Conservation (phyloP, 2,329 filamentous ascomycete species). For the Lizonia empirigonia region DNA sequence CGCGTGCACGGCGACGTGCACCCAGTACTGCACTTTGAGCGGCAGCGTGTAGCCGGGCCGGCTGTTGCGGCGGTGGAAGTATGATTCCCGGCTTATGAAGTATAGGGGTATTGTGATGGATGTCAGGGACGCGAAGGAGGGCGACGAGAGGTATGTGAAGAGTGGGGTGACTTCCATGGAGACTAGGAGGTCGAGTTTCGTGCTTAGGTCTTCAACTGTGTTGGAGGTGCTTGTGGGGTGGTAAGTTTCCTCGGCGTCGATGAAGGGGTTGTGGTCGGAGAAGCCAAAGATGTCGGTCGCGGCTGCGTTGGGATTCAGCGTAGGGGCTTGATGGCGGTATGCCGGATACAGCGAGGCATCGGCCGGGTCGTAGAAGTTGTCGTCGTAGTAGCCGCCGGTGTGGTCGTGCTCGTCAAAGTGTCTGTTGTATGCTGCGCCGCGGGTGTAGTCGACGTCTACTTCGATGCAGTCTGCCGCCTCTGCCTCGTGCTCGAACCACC, state of each 20-base stretch:
- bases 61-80: constrained; percentile 27
- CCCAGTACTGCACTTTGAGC: constrained; percentile 43
- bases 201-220: constrained; percentile 30
- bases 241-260: constrained; percentile 33
- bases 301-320: constrained; percentile 7
- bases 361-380: constrained; percentile 41
- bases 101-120: constrained; percentile 42
- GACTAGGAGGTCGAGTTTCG: constrained; percentile 41
- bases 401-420: constrained; percentile 46
- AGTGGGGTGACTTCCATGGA: constrained; percentile 42
- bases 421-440: constrained; percentile 30
- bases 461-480: constrained; percentile 19
- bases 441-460: constrained; percentile 38
- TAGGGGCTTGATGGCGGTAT: constrained; percentile 20
- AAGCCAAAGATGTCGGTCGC: constrained; percentile 39
- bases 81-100: constrained; percentile 38
- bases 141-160: constrained; percentile 38
- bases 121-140: constrained; percentile 30
- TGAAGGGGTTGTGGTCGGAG: constrained; percentile 40
- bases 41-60: constrained; percentile 36
- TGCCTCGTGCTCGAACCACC: constrained; percentile 34
- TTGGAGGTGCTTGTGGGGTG: constrained; percentile 20
- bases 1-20: constrained; percentile 38
- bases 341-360: constrained; percentile 36
- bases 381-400: constrained; percentile 42